These are phyloP conservation scores for Phytophthora brassicae DNA, from an alignment of 352 stramenopile genomes.

Conservation along the genomic window DNA sequence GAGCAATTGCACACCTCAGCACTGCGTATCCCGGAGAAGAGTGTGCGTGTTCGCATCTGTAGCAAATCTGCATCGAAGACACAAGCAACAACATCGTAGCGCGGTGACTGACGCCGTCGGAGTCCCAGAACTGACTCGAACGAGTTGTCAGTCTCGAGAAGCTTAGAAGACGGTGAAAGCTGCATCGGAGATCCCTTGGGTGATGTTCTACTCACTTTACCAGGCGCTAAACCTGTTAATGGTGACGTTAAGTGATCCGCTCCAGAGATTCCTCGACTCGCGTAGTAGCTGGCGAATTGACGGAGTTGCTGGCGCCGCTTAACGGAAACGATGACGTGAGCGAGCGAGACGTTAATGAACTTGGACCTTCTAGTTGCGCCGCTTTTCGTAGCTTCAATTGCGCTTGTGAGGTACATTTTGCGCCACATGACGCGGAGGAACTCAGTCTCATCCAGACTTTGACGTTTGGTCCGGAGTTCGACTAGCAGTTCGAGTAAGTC, in stretches of 20 bases:
- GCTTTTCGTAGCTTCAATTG: slow-evolving; percentile 34
- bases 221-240: not conserved
- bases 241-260: slow-evolving; percentile 43
- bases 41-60: slow-evolving; percentile 24
- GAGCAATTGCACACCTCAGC: slow-evolving; percentile 44
- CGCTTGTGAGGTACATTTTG: slow-evolving; percentile 63
- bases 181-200: slow-evolving; percentile 6
- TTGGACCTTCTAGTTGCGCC: slow-evolving; percentile 3
- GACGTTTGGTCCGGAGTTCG: slow-evolving; percentile 45
- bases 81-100: slow-evolving; percentile 38
- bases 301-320: slow-evolving; percentile 66
- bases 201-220: not conserved
- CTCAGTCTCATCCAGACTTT: slow-evolving; percentile 55
- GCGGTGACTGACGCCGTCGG: slow-evolving; percentile 16
- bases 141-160: not conserved
- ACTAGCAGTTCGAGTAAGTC: slow-evolving; percentile 58
- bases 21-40: slow-evolving; percentile 9
- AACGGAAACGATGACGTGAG: slow-evolving; percentile 72
- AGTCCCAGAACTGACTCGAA: slow-evolving; percentile 16
- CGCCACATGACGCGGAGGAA: slow-evolving; percentile 69
- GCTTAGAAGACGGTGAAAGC: not conserved
- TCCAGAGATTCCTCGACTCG: slow-evolving; percentile 62
- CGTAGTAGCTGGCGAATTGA: slow-evolving; percentile 73
- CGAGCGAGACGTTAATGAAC: slow-evolving; percentile 56
- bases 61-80: slow-evolving; percentile 34